Conservation (phyloP, 805 yeast species). For the Candida berthetii region DNA sequence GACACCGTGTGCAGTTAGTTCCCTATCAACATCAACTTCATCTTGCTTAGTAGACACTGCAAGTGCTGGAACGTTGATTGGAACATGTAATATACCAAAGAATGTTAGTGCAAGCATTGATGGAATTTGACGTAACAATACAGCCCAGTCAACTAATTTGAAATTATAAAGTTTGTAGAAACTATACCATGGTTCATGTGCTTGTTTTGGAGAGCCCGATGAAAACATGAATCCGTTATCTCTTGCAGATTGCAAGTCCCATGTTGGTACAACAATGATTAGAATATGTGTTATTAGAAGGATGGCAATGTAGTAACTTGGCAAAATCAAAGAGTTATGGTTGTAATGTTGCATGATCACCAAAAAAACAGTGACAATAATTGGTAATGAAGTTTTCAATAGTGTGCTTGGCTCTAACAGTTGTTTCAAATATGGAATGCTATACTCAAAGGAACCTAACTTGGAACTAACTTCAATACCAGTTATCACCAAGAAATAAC, state of each 20-base stretch:
- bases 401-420: slow-evolving; percentile 39
- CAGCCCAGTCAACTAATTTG: slow-evolving; percentile 65
- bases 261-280: slow-evolving; percentile 57
- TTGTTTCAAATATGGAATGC: slow-evolving; percentile 44
- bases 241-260: slow-evolving; percentile 58
- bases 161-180: slow-evolving; percentile 75
- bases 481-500: slow-evolving; percentile 83
- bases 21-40: slow-evolving; percentile 82
- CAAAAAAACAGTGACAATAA: slow-evolving; percentile 53
- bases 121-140: slow-evolving; percentile 67
- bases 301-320: slow-evolving; percentile 69
- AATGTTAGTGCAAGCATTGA: slow-evolving; percentile 94
- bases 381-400: slow-evolving; percentile 68
- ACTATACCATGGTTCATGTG: slow-evolving; percentile 82
- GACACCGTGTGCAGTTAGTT: slow-evolving; percentile 90
- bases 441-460: slow-evolving; percentile 64
- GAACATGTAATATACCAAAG: slow-evolving; percentile 94
- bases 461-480: slow-evolving; percentile 91
- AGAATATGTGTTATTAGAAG: slow-evolving; percentile 65
- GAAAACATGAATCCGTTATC: slow-evolving; percentile 81
- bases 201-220: slow-evolving; percentile 41
- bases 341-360: slow-evolving; percentile 53
- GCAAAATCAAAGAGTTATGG: slow-evolving; percentile 72
- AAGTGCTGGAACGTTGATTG: slow-evolving; percentile 95
- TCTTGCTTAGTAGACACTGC: slow-evolving; percentile 88